phyloP scores from a whole-genome alignment of 441 rosid genomes.

The Rhodomyrtus psidioides region DNA sequence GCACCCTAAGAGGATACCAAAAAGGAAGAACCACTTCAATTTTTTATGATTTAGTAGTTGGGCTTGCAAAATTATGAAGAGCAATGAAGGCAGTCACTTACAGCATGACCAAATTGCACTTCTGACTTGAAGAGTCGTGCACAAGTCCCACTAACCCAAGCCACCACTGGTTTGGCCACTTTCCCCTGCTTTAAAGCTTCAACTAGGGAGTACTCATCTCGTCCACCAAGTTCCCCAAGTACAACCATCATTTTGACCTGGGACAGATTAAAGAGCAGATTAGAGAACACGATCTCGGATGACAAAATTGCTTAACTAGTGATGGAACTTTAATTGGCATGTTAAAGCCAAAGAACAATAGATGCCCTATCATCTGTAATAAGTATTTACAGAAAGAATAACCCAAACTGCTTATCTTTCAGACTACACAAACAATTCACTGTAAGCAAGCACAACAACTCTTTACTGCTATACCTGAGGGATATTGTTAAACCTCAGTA shows the following conservation, averaged over 20 bases:
- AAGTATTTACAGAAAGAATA: not conserved
- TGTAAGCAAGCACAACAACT: not conserved
- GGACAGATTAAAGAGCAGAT: constrained; percentile 5
- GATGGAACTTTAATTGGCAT: not conserved
- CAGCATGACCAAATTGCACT: constrained; percentile 98
- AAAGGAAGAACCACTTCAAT: constrained; percentile 3
- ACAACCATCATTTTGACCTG: constrained; percentile 92
- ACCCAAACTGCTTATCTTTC: not conserved
- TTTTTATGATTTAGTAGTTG: not conserved
- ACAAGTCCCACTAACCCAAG: constrained; percentile 99
- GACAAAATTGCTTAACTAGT: not conserved
- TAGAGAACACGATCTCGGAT: not conserved
- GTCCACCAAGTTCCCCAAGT: constrained; percentile 95
- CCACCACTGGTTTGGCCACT: constrained; percentile 89
- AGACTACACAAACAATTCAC: not conserved
- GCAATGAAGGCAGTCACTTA: constrained; percentile 28
- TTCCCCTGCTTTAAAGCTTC: constrained; percentile 95
- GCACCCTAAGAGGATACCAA: constrained; percentile 53
- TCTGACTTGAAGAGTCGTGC: constrained; percentile 93
- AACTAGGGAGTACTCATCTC: constrained; percentile 89
- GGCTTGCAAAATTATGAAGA: constrained; percentile 6
- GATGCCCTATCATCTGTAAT: not conserved
- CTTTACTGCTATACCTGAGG: constrained; percentile 53
- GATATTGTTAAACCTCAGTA: constrained; percentile 87
- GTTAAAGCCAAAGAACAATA: not conserved